Evolutionary conservation across 495 filamentous ascomycete genomes (phyloP).

Genomic region (Zalerion maritima): DNA sequence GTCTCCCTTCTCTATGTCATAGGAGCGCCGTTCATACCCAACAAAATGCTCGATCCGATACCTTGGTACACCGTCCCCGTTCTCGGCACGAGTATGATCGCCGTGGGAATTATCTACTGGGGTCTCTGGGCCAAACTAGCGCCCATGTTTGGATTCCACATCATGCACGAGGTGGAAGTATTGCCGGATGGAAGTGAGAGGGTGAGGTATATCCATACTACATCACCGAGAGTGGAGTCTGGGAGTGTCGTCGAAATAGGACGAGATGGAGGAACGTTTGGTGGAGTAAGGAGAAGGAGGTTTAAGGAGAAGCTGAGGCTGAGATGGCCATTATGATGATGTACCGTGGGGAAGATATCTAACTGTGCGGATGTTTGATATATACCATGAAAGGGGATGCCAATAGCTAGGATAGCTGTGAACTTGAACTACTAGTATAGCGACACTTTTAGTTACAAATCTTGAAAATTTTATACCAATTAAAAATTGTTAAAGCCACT

Average conservation of each 20-base stretch:
- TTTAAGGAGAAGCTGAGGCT: constrained; percentile 1
- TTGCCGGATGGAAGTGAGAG: constrained; percentile 26
- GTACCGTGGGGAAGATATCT: background rate
- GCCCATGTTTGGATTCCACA: constrained; percentile 25
- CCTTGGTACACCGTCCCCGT: constrained; percentile 39
- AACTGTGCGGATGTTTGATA: no score
- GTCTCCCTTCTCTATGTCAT: constrained; percentile 36
- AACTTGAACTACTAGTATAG: no score
- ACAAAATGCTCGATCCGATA: constrained; percentile 34
- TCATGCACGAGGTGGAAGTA: constrained; percentile 24
- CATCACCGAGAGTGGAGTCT: no score
- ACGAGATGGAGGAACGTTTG: no score
- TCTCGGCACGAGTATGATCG: constrained; percentile 32
- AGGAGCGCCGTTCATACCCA: constrained; percentile 33
- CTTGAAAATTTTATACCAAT: no score
- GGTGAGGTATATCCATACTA: constrained; percentile 24
- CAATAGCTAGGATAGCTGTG: no score
- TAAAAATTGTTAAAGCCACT: no score
- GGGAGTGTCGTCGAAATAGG: no score
- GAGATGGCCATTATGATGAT: background rate
- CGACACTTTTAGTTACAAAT: no score
- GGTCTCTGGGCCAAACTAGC: constrained; percentile 29
- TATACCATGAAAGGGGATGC: no score
- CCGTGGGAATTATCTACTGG: constrained; percentile 37
- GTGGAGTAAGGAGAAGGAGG: no score